Base-by-base conservation (phyloP, 2,329 filamentous ascomycete genomes). In the Fusarium chlamydosporum region DNA sequence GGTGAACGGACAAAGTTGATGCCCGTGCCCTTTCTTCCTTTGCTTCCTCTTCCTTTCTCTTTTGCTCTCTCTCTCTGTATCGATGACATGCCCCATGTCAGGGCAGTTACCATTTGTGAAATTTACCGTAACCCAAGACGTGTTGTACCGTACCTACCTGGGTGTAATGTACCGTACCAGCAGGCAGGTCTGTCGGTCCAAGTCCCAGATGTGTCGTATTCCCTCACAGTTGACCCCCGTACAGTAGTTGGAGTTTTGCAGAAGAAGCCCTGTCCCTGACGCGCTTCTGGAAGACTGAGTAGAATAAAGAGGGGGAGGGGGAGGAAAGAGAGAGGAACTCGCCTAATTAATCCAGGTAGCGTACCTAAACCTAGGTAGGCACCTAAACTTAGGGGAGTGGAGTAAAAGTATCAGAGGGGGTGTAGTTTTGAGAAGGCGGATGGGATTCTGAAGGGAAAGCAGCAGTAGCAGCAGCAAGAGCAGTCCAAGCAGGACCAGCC, bases 11-110 rank as follows among this genome's bases (percentile, higher is more conserved):
- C 62, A 55, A 58, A 47, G 56, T 51, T 50, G 54, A 62, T 61
- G 59, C 50, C 58, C 67, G 67, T 70, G 65, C 64, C 61, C 61
- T 62, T 67, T 43, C 58, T 65, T 34, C 18, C 47, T 20, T 50
- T 51, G 59, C 27, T 48, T 51, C 61, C 27, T 48, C 60, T 53
- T 56, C 41, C 20, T 45, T 45, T 31, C 42, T 45, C 54, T 63
- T 56, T 58, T 23, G 23, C 23, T 23, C 23, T 23, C 23, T 23
- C 43, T 52, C 43, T 62, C 18, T 50, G 33, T 35, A 18, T 62
- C 54, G 50, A 48, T 61, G 61, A 56, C 65, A 66, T 70, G 34
- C 70, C 70, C 70, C 72, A 72, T 72, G 65, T 61, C 68, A 72
- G 69, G 61, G 59, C 58, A 26, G 40, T 47, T 42, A 35, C 26